phyloP scores from a whole-genome alignment of 1,139 yeast species.

The Hemisphaericaspora subhashii region DNA sequence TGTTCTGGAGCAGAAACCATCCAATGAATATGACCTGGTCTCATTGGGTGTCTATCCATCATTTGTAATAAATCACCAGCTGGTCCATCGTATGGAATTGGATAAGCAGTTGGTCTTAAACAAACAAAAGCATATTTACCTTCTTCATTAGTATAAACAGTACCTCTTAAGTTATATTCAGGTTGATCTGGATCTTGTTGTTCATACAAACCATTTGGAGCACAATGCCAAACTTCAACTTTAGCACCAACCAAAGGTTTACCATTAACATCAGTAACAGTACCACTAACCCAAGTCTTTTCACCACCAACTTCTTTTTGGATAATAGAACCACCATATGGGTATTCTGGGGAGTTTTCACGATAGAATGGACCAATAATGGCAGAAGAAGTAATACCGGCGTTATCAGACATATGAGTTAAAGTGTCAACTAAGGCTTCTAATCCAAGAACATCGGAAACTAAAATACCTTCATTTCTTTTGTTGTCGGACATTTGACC shows the following conservation, averaged over 20 bases:
- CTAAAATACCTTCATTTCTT: constrained; percentile 18
- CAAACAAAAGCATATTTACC: constrained; percentile 16
- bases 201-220: constrained; percentile 18
- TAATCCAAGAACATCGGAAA: constrained; percentile 16
- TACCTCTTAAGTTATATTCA: constrained; percentile 19
- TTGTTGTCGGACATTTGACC: constrained; percentile 17
- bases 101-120: constrained; percentile 19
- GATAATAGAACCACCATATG: constrained; percentile 27
- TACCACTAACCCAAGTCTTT: constrained; percentile 24
- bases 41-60: constrained; percentile 20
- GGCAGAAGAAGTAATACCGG: constrained; percentile 27
- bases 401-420: constrained; percentile 21
- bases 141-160: constrained; percentile 15
- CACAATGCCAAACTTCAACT: constrained; percentile 20
- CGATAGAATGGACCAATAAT: constrained; percentile 32
- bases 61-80: constrained; percentile 17
- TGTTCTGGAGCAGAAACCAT: constrained; percentile 24
- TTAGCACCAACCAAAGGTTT: constrained; percentile 16
- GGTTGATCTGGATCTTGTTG: constrained; percentile 26
- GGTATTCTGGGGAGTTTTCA: constrained; percentile 25
- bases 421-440: constrained; percentile 17
- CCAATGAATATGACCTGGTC: constrained; percentile 22
- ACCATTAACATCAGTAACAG: constrained; percentile 17
- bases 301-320: constrained; percentile 31
- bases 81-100: constrained; percentile 19